Base-by-base conservation (phyloP, 495 filamentous ascomycete genomes). In the Penicillium bovifimosum region DNA sequence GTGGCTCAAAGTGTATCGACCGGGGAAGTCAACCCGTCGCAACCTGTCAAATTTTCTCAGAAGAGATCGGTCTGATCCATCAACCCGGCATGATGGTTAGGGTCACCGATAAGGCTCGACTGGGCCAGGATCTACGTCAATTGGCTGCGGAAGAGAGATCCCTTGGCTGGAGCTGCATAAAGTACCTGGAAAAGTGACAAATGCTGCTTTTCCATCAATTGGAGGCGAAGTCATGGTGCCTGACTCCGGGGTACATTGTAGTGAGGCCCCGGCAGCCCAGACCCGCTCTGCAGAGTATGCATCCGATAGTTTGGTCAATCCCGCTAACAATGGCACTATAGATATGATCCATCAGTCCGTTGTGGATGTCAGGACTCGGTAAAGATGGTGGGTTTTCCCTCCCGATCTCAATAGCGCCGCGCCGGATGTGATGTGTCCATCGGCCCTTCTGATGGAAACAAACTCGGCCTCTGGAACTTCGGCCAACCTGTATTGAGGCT, bases 381-480 rank as follows among this genome's bases (percentile, higher is more conserved):
- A 9, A 46, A 55, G 33, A 39, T 33, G 27, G 55, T 45, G 50
- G 53, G 54, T 57, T 55, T 28, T 16, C 35, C 29, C 8, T 47
- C 41, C 49, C 53, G 59, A 58, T 56, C 62, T 50, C 60, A 41
- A 54, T 54, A 47, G 34, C 52, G 53, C n/a, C 14, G 47, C 24
- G n/a, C 39, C 18, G 24, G 45, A 61, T 66, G 60, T 66, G 63
- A 66, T 53, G 44, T 59, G 42, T 65, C 63, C 17, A 41, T 36
- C 42, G 6, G 28, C 33, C 20, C 20, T 24, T 24, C 10, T 29
- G 35, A 24, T 32, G 4, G 17, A 33, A n/a, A 31, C 55, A 53
- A 43, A 18, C 53, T 55, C 56, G 53, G 42, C 26, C 56, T 38
- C 42, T 53, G 42, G 28, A 41, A 18, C 20, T 27, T 16, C 18